Evolutionary conservation across 345 rosid genomes (phyloP).

Genomic region (Eucalyptus curtisii): DNA sequence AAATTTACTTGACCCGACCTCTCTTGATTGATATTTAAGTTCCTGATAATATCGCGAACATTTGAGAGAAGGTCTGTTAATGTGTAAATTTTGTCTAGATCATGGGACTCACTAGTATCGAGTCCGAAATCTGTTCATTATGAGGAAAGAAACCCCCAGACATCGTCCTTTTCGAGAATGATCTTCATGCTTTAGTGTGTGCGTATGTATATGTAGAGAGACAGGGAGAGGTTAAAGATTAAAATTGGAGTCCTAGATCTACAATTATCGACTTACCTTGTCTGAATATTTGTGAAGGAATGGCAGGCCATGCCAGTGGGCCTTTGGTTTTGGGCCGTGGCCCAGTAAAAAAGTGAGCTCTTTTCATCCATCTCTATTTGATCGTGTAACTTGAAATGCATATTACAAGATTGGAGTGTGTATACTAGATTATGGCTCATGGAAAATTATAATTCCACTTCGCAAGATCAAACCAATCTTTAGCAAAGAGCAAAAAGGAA

Average conservation of each 20-base stretch:
- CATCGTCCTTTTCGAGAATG: not conserved
- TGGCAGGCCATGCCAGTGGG: not conserved
- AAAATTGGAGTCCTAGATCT: not conserved
- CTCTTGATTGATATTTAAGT: not conserved
- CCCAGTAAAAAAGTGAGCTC: not conserved
- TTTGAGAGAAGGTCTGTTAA: fast-evolving
- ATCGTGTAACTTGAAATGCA: not conserved
- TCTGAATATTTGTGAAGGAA: not conserved
- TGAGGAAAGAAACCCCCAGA: not conserved
- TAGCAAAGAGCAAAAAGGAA: not conserved
- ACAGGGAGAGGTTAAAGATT: not conserved
- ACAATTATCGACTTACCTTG: too few species aligned
- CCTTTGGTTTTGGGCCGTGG: not conserved
- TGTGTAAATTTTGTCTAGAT: not conserved
- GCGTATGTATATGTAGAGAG: not conserved
- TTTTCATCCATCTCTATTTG: not conserved
- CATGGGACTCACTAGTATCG: fast-evolving
- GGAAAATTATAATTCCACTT: not conserved
- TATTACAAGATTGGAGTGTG: not conserved
- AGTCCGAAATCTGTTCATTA: not conserved
- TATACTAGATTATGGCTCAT: not conserved
- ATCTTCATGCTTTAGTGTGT: not conserved
- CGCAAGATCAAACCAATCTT: not conserved
- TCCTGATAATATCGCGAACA: not conserved
- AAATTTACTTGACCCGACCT: not conserved